A percentile compares a stretch with the other conserved stretches of the same genome.
phyloP scores from a whole-genome alignment of 2,329 filamentous ascomycete genomes.

The Elsinoe perseae region DNA sequence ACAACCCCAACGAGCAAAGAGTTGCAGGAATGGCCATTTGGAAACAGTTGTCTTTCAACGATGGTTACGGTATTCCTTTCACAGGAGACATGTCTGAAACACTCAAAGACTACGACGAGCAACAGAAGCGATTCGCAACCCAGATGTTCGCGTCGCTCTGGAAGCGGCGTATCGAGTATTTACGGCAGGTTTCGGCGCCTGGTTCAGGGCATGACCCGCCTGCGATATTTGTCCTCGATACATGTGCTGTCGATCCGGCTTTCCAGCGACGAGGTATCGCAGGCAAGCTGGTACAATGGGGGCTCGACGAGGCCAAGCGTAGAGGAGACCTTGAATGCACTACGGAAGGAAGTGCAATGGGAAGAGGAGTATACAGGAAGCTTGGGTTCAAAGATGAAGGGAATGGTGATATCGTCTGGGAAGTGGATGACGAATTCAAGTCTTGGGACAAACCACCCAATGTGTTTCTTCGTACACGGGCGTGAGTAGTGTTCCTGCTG shows the following conservation, averaged over 20 bases:
- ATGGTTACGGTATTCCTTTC: slow-evolving; percentile 1
- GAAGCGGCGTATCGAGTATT: slow-evolving; percentile 37
- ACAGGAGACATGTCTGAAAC: slow-evolving; percentile 42
- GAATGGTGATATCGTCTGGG: slow-evolving; percentile 26
- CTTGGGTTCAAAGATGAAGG: slow-evolving; percentile 28
- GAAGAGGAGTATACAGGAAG: slow-evolving; percentile 28
- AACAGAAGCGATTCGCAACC: slow-evolving; percentile 40
- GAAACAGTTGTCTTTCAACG: slow-evolving; percentile 44
- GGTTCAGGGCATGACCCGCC: slow-evolving; percentile 28
- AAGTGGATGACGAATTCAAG: slow-evolving; percentile 31
- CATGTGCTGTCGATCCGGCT: slow-evolving; percentile 47
- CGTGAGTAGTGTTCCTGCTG: background rate
- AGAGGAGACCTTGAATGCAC: slow-evolving; percentile 31
- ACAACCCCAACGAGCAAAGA: slow-evolving; percentile 23
- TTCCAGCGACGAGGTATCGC: slow-evolving; percentile 43
- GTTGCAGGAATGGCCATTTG: slow-evolving; percentile 51
- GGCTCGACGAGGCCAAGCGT: slow-evolving; percentile 30
- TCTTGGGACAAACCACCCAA: slow-evolving; percentile 29
- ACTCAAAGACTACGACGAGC: slow-evolving; percentile 34
- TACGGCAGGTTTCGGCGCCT: slow-evolving; percentile 35
- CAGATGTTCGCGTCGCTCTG: slow-evolving; percentile 42
- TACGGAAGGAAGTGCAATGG: slow-evolving; percentile 32
- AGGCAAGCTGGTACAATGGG: slow-evolving; percentile 29
- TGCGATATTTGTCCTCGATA: slow-evolving; percentile 44
- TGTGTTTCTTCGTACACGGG: slow-evolving; percentile 31